Conservation (phyloP, 176 grass and related monocot species). For the Oryza meyeriana region DNA sequence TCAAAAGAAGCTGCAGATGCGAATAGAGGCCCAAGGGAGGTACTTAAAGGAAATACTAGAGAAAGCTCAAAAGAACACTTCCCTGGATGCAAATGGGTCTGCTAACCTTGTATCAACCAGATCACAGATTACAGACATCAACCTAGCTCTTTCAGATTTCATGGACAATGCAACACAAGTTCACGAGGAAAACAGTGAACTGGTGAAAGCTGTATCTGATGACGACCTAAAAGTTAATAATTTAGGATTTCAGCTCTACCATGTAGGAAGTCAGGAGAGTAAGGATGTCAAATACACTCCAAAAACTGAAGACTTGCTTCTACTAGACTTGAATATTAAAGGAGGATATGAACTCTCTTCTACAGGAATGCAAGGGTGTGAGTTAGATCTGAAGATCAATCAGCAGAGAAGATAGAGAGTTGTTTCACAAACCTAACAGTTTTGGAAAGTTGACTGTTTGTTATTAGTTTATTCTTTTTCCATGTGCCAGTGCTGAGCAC, state of each 20-base stretch:
- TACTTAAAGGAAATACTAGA: constrained; percentile 75
- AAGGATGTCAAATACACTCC: constrained; percentile 36
- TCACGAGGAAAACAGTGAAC: constrained; percentile 32
- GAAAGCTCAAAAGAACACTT: constrained; percentile 60
- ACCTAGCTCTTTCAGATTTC: constrained; percentile 49
- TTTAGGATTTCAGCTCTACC: constrained; percentile 44
- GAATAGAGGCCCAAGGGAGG: constrained; percentile 95
- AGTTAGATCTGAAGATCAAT: constrained; percentile 65
- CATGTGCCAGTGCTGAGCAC: background rate
- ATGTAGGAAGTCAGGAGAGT: constrained; percentile 28
- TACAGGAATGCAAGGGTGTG: constrained; percentile 42
- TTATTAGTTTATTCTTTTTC: constrained; percentile 20
- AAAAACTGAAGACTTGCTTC: constrained; percentile 38
- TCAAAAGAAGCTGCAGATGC: constrained; percentile 88
- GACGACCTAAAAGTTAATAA: constrained; percentile 41
- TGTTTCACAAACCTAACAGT: constrained; percentile 36
- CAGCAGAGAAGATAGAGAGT: constrained; percentile 38
- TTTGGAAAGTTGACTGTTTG: constrained; percentile 34
- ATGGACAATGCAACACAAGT: constrained; percentile 33
- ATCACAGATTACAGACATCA: constrained; percentile 51
- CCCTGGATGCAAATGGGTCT: constrained; percentile 38
- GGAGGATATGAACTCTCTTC: constrained; percentile 63
- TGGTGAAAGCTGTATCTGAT: constrained; percentile 27
- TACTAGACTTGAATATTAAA: constrained; percentile 86
- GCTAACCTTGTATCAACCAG: constrained; percentile 33